These are phyloP conservation scores for Fraxinus quadrangulata DNA, from an alignment of 257 asterid genomes.

Conservation along the genomic window DNA sequence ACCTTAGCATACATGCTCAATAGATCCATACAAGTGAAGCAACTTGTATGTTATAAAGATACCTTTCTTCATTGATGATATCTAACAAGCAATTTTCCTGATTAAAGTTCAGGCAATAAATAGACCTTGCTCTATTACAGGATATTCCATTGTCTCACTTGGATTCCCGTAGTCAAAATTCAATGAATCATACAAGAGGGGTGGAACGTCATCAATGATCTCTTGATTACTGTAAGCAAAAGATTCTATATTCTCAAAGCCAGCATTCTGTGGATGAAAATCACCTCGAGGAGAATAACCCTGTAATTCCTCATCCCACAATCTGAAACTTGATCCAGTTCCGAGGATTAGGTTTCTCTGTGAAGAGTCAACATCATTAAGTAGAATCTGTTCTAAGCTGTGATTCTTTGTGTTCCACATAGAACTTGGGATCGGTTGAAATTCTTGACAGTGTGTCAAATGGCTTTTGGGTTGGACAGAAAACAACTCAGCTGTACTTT, in stretches of 20 bases:
- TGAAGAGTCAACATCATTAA: slow-evolving; percentile 34
- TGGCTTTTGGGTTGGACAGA: slow-evolving; percentile 42
- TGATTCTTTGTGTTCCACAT: slow-evolving; percentile 43
- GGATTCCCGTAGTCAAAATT: slow-evolving; percentile 53
- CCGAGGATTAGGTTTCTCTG: slow-evolving; percentile 37
- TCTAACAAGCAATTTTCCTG: slow-evolving; percentile 23
- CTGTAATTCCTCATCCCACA: slow-evolving; percentile 49
- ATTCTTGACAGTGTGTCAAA: slow-evolving; percentile 24
- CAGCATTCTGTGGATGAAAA: slow-evolving; percentile 32
- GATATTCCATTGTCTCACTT: slow-evolving; percentile 54
- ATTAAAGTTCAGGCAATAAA: slow-evolving; percentile 45
- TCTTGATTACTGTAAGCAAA: slow-evolving; percentile 41
- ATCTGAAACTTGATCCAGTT: slow-evolving; percentile 37
- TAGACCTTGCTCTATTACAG: slow-evolving; percentile 73
- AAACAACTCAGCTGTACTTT: slow-evolving; percentile 37
- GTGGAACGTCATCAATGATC: slow-evolving; percentile 42
- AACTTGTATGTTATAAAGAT: slow-evolving; percentile 29
- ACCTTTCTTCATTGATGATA: slow-evolving; percentile 30
- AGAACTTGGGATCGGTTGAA: slow-evolving; percentile 35
- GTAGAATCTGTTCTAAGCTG: slow-evolving; percentile 37
- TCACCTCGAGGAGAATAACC: slow-evolving; percentile 41
- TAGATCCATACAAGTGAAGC: slow-evolving; percentile 33
- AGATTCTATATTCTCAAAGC: slow-evolving; percentile 34
- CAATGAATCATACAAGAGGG: slow-evolving; percentile 48
- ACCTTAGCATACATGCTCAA: not conserved